phyloP scores from a whole-genome alignment of 2,329 filamentous ascomycete genomes.

The Claviceps citrina region DNA sequence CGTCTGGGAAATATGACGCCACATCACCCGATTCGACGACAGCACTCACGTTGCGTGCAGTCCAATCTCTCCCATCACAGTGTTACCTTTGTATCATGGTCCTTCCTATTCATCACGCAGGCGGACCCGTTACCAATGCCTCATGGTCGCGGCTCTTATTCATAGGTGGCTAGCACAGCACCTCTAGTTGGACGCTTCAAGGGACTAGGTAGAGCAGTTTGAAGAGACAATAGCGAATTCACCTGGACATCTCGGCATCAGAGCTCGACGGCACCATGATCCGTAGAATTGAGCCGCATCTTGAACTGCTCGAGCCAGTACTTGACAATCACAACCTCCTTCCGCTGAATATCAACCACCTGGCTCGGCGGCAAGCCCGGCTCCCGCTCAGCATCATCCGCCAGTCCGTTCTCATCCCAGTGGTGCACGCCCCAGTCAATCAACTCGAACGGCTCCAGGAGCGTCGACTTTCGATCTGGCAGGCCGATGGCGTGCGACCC shows the following conservation, averaged over 20 bases:
- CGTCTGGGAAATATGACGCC: too few relatives aligned
- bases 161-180: too few relatives aligned
- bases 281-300: neutral
- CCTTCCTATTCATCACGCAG: too few relatives aligned
- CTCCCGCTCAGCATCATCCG: constrained; percentile 32
- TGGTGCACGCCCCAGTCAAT: constrained; percentile 66
- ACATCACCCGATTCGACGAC: too few relatives aligned
- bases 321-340: constrained; percentile 46
- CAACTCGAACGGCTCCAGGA: constrained; percentile 54
- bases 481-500: constrained; percentile 54
- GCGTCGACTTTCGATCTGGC: constrained; percentile 40
- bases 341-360: constrained; percentile 41
- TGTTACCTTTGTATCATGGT: too few relatives aligned
- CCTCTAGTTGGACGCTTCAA: too few relatives aligned
- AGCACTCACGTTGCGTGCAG: too few relatives aligned
- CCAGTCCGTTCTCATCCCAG: constrained; percentile 60
- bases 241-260: neutral
- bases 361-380: constrained; percentile 44
- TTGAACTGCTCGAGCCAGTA: constrained; percentile 48
- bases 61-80: too few relatives aligned
- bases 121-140: too few relatives aligned
- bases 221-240: too few relatives aligned
- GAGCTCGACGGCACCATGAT: neutral
- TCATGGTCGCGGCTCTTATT: too few relatives aligned
- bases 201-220: too few relatives aligned